Evolutionary conservation across 345 rosid genomes (phyloP).

Genomic region (Linum tenue): DNA sequence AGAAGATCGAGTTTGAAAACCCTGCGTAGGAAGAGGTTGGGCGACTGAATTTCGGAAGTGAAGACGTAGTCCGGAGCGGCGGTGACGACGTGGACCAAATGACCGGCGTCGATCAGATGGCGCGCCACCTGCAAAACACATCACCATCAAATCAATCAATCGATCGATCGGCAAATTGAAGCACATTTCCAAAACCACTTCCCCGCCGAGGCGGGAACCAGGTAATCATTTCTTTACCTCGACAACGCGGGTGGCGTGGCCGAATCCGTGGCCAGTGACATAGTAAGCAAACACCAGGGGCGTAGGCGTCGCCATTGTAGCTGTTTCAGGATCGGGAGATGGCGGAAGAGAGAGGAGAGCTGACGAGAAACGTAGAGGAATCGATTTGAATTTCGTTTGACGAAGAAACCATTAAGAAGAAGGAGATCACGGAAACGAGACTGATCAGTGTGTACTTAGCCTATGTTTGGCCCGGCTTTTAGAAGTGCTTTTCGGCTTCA

Average conservation of each 20-base stretch:
- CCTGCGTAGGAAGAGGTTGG: slow-evolving; percentile 1
- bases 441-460: too few relatives aligned
- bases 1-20: not conserved
- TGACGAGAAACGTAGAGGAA: too few relatives aligned
- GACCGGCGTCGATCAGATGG: not conserved
- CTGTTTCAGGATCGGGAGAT: too few relatives aligned
- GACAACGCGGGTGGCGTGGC: slow-evolving; percentile 97
- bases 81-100: slow-evolving; percentile 1
- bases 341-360: too few relatives aligned
- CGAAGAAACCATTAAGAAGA: too few relatives aligned
- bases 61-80: slow-evolving; percentile 1
- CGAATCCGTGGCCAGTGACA: slow-evolving; percentile 97
- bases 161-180: not conserved
- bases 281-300: slow-evolving; percentile 82
- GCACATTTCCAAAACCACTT: not conserved
- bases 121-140: not conserved
- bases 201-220: too few relatives aligned
- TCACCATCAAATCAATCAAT: not conserved
- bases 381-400: too few relatives aligned
- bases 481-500: too few relatives aligned
- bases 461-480: too few relatives aligned
- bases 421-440: too few relatives aligned
- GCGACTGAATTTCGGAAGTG: slow-evolving; percentile 4
- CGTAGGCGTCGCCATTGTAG: not conserved
- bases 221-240: slow-evolving; percentile 38